Base-by-base conservation (phyloP, 345 rosid genomes). In the Eucalyptus microcorys region DNA sequence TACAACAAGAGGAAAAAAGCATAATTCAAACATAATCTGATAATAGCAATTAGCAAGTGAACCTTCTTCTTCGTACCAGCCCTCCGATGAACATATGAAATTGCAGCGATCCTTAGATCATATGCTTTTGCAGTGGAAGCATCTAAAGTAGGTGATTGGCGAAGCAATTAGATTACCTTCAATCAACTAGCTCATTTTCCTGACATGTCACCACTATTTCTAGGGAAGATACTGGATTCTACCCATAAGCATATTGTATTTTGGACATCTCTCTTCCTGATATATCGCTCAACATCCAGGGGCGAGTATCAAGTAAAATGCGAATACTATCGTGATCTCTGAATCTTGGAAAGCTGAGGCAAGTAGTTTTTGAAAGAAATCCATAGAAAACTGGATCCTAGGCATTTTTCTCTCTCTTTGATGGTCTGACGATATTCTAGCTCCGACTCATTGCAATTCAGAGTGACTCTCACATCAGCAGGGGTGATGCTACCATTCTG, bases 401-500 rank as follows among this genome's bases (percentile, higher is more conserved):
- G n/a, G 32, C n/a, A 32, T 57, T 57, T 24, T 24, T 55, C 61
- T 49, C 66, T 59, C 7, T 59, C 64, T 57, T 59, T 5, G n/a
- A 27, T 26, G n/a, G 14, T 59, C 4, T 0, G 14, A 59, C 15
- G 2, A 26, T 26, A 59, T 59, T 59, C 15, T 26, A 59, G 66
- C 66, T 59, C 1, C 4, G 30, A 26, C 14, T 59, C 66, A 26
- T 11, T 59, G n/a, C 66, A 10, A 26, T 26, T 59, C 1, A 26
- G 66, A 59, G 66, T 2, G 32, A 59, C n/a, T 59, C 66, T 57
- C 14, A 59, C 14, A 4, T 59, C 14, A 26, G n/a, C 66, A 59
- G 0, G n/a, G n/a, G 15, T 30, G 14, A 26, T 59, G 3, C n/a
- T 59, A 13, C n/a, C 3, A 49, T 59, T 26, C 0, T 57, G 2